Evolutionary conservation across 179 eudicot species (phyloP).

Genomic region (Heliamphora pulchella): DNA sequence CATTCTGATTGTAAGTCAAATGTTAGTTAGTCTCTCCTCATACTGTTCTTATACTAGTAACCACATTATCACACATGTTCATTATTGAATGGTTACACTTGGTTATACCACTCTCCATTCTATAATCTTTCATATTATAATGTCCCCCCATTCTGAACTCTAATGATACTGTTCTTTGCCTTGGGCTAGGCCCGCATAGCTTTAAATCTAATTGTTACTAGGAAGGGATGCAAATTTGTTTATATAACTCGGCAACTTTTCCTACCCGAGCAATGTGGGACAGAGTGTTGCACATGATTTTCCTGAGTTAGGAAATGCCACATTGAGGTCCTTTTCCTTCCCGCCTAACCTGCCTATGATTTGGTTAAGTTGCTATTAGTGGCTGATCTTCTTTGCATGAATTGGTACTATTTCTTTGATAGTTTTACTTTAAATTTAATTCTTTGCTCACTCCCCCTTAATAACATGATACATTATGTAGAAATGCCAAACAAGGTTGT

Average conservation of each 20-base stretch:
- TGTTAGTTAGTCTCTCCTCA: not conserved
- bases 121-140: no score
- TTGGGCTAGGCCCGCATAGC: no score
- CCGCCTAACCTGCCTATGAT: not conserved
- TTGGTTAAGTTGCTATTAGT: not conserved
- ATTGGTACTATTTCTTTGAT: not conserved
- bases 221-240: no score
- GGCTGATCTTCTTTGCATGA: not conserved
- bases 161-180: no score
- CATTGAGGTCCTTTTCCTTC: not conserved
- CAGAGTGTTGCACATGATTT: no score
- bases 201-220: no score
- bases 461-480: not conserved
- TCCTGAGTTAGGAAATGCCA: no score
- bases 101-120: not conserved
- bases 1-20: not conserved
- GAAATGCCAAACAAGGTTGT: not conserved
- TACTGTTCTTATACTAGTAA: not conserved
- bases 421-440: no score
- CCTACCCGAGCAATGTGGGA: no score
- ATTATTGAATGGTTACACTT: not conserved
- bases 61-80: not conserved
- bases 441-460: not conserved
- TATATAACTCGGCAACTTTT: no score
- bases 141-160: no score